These are phyloP conservation scores for Priceomyces haplophilus DNA, from an alignment of 805 yeast species.

Conservation along the genomic window DNA sequence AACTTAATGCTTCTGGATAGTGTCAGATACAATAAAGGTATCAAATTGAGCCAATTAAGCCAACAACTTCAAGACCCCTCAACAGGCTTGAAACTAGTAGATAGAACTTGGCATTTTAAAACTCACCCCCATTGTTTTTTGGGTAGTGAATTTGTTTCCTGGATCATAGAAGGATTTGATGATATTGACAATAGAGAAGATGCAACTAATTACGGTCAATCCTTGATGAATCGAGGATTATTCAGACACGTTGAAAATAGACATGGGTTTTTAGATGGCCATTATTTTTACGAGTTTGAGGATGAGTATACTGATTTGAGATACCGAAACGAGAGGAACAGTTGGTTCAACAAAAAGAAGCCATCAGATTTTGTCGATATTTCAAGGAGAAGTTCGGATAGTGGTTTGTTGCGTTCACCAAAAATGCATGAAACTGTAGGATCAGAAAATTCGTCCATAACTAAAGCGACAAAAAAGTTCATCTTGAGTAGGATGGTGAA, in stretches of 20 bases:
- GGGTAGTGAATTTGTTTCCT: constrained; percentile 81
- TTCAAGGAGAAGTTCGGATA: constrained; percentile 26
- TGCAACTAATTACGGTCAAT: constrained; percentile 78
- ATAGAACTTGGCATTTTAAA: constrained; percentile 89
- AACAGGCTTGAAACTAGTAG: constrained; percentile 64
- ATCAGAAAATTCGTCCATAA: constrained; percentile 23
- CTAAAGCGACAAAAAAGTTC: constrained; percentile 36
- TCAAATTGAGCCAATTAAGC: constrained; percentile 54
- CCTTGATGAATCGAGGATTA: constrained; percentile 65
- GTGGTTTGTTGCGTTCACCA: constrained; percentile 28
- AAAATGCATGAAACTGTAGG: constrained; percentile 13
- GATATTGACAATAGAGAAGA: constrained; percentile 82
- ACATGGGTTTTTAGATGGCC: constrained; percentile 88
- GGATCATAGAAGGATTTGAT: constrained; percentile 75
- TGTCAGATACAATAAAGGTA: constrained; percentile 45
- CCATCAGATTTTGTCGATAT: constrained; percentile 11
- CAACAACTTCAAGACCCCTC: constrained; percentile 60
- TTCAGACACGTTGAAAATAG: constrained; percentile 79
- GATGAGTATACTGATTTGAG: constrained; percentile 48
- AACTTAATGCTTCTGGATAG: constrained; percentile 32
- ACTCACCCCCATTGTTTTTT: constrained; percentile 73
- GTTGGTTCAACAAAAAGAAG: constrained; percentile 34
- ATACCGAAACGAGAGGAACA: constrained; percentile 17
- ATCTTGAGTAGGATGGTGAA: constrained; percentile 64
- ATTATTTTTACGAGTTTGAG: constrained; percentile 77